Base-by-base conservation (phyloP, 345 rosid genomes). In the Ceriops tagal region DNA sequence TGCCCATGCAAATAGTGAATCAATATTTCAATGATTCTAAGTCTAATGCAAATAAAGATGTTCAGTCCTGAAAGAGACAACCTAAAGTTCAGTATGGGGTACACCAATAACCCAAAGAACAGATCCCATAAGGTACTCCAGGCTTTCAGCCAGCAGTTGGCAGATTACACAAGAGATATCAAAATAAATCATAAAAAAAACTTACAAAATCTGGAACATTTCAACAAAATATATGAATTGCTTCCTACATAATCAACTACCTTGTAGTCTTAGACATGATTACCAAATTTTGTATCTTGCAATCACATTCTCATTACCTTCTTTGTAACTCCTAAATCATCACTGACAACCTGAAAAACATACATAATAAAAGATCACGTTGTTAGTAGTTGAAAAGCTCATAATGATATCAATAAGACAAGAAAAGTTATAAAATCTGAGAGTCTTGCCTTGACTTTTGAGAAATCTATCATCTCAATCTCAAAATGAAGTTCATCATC, bases 401-500 rank as follows among this genome's bases (percentile, higher is more conserved):
- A 67, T 63, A 63, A 31, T 31, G 32, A 10, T 6, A 18, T 22
- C 64, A 35, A 15, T 13, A 32, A 66, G 47, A 58, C 64, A 7
- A 7, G 35, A 13, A 32, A 0, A 55, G 30, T 46, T 24, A 39
- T 35, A 19, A 65, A 61, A 51, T 31, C 46, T 26, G 28, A 32
- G 67, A 49, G 51, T 53, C 82, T 84, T 88, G 73, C 99, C 98
- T 90, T 95, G 81, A 82, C 93, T 82, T 89, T 90, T 11, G 80
- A 76, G 79, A 90, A 95, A 32, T 90, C 90, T 65, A 92, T 56
- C 89, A 95, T 72, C 75, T 92, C 97, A 83, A 89, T 76, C 88
- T 95, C 99, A 85, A 88, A 95, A 82, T 95, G 99, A 81, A 95
- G 96, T 74, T 95, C 98, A 62, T 88, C 90, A 8, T 92, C 98